These are phyloP conservation scores for Helianthus tuberosus DNA, from an alignment of 129 eudicot genomes.

Conservation along the genomic window DNA sequence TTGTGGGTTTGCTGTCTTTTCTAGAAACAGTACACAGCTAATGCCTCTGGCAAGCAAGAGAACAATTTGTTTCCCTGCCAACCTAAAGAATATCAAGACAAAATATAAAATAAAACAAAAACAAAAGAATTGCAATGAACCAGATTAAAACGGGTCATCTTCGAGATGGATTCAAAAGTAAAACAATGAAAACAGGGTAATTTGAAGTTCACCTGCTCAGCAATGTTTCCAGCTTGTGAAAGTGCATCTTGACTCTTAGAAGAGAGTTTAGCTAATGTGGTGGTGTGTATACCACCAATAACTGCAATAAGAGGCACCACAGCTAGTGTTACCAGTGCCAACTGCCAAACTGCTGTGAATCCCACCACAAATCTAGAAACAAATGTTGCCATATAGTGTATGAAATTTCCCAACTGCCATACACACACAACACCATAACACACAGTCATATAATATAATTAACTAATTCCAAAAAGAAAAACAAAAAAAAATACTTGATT, in stretches of 20 bases:
- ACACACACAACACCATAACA: slow-evolving; percentile 31
- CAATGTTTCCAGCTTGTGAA: slow-evolving; percentile 91
- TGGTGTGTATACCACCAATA: slow-evolving; percentile 78
- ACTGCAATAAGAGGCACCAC: slow-evolving; percentile 95
- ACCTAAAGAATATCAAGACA: no score
- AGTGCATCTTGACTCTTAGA: slow-evolving; percentile 91
- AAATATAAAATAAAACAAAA: no score
- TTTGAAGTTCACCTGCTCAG: slow-evolving; percentile 67
- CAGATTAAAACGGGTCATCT: no score
- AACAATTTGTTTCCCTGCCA: no score
- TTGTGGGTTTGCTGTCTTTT: no score
- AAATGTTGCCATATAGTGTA: slow-evolving; percentile 94
- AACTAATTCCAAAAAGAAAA: slow-evolving; percentile 14
- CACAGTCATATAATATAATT: slow-evolving; percentile 13
- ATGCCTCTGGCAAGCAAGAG: no score
- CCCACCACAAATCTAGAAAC: slow-evolving; percentile 93
- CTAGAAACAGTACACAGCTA: no score
- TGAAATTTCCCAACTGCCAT: slow-evolving; percentile 87
- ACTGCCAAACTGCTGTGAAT: slow-evolving; percentile 94
- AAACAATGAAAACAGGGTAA: slow-evolving; percentile 12
- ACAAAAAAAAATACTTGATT: no score
- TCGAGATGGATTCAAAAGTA: no score
- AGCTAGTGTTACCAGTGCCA: slow-evolving; percentile 84
- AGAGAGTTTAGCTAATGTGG: slow-evolving; percentile 74
- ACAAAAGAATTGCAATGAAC: no score